A percentile compares a stretch with the other conserved stretches of the same genome.
phyloP scores from a whole-genome alignment of 179 eudicot genomes.

The Silene noctiflora region DNA sequence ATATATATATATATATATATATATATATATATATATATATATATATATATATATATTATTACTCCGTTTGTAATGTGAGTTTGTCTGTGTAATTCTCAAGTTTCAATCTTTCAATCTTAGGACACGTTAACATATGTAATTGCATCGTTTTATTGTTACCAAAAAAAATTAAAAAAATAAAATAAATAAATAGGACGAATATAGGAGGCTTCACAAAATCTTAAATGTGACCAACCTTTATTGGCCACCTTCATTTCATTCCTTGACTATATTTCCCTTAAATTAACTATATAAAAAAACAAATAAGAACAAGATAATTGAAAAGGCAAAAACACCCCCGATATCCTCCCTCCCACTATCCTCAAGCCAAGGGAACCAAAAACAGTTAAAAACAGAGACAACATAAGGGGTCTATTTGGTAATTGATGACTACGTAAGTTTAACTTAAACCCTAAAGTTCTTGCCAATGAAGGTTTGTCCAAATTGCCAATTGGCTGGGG shows the following conservation, averaged over 20 bases:
- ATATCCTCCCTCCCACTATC: neutral
- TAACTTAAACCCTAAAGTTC: slow-evolving; percentile 44
- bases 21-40: too few species aligned
- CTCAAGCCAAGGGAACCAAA: neutral
- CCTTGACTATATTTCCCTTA: neutral
- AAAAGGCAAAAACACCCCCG: neutral
- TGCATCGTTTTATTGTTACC: too few species aligned
- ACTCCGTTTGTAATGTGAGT: too few species aligned
- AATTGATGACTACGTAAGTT: neutral
- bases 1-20: too few species aligned
- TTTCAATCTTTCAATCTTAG: too few species aligned
- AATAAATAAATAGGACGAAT: too few species aligned
- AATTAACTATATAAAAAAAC: neutral
- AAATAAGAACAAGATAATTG: neutral
- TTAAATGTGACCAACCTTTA: neutral
- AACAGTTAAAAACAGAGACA: neutral
- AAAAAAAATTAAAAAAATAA: too few species aligned
- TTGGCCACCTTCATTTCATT: neutral
- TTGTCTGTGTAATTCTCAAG: too few species aligned
- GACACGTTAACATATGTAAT: too few species aligned
- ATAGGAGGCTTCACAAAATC: too few species aligned
- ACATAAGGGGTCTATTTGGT: too few species aligned
- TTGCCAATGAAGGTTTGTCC: slow-evolving; percentile 61
- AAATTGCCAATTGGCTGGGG: slow-evolving; percentile 53
- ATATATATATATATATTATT: too few species aligned